phyloP scores from a whole-genome alignment of 2,329 filamentous ascomycete genomes.

The Hymenoscyphus fructigenus region DNA sequence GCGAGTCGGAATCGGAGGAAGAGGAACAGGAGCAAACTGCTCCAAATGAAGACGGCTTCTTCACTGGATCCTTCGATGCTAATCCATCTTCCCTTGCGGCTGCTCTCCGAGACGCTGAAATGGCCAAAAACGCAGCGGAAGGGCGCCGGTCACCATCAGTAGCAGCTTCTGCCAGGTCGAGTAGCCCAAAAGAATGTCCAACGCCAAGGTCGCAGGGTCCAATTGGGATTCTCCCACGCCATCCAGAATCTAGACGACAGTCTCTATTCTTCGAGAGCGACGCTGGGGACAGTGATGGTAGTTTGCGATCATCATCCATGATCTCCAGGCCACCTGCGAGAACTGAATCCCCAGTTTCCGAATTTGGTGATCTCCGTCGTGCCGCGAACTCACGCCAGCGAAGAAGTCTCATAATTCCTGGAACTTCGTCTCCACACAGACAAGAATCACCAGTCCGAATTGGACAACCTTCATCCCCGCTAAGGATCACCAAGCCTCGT shows the following conservation, averaged over 20 bases:
- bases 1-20: constrained; percentile 53
- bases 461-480: constrained; percentile 75
- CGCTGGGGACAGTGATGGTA: constrained; percentile 80
- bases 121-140: constrained; percentile 36
- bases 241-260: constrained; percentile 67
- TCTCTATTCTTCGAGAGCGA: constrained; percentile 85
- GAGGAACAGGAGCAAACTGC: constrained; percentile 40
- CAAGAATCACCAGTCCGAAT: constrained; percentile 85
- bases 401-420: constrained; percentile 79
- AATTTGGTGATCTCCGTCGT: constrained; percentile 73
- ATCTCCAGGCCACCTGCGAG: constrained; percentile 66
- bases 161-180: constrained; percentile 73
- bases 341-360: constrained; percentile 88
- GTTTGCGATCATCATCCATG: constrained; percentile 75
- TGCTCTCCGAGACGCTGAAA: constrained; percentile 45
- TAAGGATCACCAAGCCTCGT: constrained; percentile 82
- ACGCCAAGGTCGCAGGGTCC: constrained; percentile 81
- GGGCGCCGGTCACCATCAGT: constrained; percentile 51
- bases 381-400: constrained; percentile 79
- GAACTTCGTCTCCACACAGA: constrained; percentile 74
- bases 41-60: constrained; percentile 52
- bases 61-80: constrained; percentile 53
- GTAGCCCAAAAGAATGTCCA: constrained; percentile 84
- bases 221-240: constrained; percentile 55
- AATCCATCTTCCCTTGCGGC: constrained; percentile 55